phyloP scores from a whole-genome alignment of 75 land plant species.

The Ceratopteris richardii region DNA sequence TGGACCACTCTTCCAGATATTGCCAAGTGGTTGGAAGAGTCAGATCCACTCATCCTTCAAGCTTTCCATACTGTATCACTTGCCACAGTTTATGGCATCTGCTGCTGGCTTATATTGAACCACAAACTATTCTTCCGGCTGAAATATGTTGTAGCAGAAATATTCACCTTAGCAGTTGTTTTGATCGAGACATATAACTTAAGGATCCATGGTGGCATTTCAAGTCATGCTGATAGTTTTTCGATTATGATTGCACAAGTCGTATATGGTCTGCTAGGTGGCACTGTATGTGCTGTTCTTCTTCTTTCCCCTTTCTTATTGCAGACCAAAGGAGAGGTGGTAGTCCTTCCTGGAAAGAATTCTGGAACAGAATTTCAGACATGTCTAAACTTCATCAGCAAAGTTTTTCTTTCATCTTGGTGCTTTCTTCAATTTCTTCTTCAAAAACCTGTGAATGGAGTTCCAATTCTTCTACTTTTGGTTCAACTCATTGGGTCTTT shows the following conservation, averaged over 20 bases:
- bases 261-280: constrained; percentile 25
- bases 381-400: constrained; percentile 37
- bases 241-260: constrained; percentile 39
- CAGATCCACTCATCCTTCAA: constrained; percentile 23
- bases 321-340: constrained; percentile 22
- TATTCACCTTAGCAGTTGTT: constrained; percentile 20
- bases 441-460: constrained; percentile 69
- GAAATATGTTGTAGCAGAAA: constrained; percentile 12
- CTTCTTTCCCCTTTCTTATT: constrained; percentile 21
- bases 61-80: constrained; percentile 32
- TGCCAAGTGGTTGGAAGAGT: constrained; percentile 57
- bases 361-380: background rate
- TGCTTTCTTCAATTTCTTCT: constrained; percentile 80
- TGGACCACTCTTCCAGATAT: constrained; percentile 82
- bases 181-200: constrained; percentile 39
- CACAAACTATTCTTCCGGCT: constrained; percentile 15
- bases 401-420: constrained; percentile 49
- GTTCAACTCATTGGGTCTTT: constrained; percentile 39
- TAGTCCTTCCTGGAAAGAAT: constrained; percentile 15
- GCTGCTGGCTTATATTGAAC: constrained; percentile 20
- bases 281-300: constrained; percentile 22
- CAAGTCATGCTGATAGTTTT: constrained; percentile 18
- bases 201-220: constrained; percentile 7
- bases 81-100: constrained; percentile 19
- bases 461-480: constrained; percentile 47